Conservation (phyloP, 2,329 filamentous ascomycete genomes). For the Herpotrichia juniperi region DNA sequence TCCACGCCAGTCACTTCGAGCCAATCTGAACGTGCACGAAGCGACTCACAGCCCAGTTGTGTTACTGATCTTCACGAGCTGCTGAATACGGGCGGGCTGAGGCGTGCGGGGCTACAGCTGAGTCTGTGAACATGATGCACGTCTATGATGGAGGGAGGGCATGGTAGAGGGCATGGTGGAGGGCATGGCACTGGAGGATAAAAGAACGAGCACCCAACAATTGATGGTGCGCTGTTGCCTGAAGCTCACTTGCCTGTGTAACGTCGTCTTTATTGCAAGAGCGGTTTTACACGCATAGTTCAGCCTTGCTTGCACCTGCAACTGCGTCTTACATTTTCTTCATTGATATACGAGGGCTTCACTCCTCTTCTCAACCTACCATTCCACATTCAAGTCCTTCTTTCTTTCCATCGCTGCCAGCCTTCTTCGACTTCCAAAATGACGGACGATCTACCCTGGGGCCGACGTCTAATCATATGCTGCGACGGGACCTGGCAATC, state of each 20-base stretch:
- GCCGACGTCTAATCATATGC: conserved; percentile 41
- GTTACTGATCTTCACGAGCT: not conserved
- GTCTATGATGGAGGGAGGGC: too few relatives aligned
- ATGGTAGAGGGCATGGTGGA: not conserved
- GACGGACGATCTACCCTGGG: conserved; percentile 30
- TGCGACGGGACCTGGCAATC: conserved; percentile 48
- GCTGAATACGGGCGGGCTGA: not conserved
- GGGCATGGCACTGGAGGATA: not conserved
- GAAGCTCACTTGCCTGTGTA: not conserved
- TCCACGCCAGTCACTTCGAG: not conserved
- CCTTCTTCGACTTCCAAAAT: conserved; percentile 8
- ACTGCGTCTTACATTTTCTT: not conserved
- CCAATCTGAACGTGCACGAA: not conserved
- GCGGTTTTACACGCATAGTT: too few relatives aligned
- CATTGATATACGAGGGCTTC: not conserved
- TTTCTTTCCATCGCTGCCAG: not conserved
- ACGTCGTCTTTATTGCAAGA: not conserved
- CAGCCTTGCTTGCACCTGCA: not conserved
- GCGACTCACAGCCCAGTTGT: not conserved
- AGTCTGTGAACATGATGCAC: not conserved
- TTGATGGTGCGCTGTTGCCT: not conserved
- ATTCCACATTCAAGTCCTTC: not conserved
- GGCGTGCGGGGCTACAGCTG: conserved; percentile 8
- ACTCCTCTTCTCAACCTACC: not conserved
- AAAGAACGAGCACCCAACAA: not conserved